Evolutionary conservation across 164 flowering plant species (phyloP), one percentile per base, ranked within the genome.

Genomic region (Tetrastigma voinierianum): DNA sequence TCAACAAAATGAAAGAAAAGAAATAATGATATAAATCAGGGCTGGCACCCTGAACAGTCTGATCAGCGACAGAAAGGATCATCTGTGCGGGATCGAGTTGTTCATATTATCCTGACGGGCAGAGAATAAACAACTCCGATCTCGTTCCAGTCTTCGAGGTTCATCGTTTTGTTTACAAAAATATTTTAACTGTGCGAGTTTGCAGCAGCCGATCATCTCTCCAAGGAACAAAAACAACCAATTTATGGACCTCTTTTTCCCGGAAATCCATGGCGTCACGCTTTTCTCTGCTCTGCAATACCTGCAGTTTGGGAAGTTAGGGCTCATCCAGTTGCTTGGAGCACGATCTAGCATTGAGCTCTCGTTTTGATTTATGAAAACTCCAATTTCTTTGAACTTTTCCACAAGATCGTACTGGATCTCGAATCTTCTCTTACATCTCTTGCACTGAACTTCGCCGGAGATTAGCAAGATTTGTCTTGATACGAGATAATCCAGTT

Each of bases 121-220:
- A n/a, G n/a, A n/a, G n/a, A n/a, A n/a, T n/a, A n/a, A n/a, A n/a
- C n/a, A n/a, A n/a, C n/a, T n/a, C n/a, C n/a, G n/a, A n/a, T n/a
- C n/a, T n/a, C n/a, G n/a, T n/a, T n/a, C n/a, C n/a, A n/a, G n/a
- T n/a, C n/a, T n/a, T n/a, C n/a, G n/a, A n/a, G n/a, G n/a, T n/a
- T n/a, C n/a, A n/a, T n/a, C n/a, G n/a, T n/a, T n/a, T n/a, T 88
- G 81, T 75, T 83, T 86, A 72, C 90, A 88, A 70, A 85, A 85
- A 54, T 87, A 83, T 74, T 80, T 87, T 46, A 85, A 54, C 61
- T 87, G 82, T 0, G 72, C 73, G 0, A 85, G 66, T 0, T 75
- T 77, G 55, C 85, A 82, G 46, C 78, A 78, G 7, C 88, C 89
- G n/a, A 85, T 49, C 75, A 72, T 61, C 45, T 84, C 74, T 2